These are phyloP conservation scores for Endoconidiophora polonica DNA, from an alignment of 2,329 filamentous ascomycete genomes.

Conservation along the genomic window DNA sequence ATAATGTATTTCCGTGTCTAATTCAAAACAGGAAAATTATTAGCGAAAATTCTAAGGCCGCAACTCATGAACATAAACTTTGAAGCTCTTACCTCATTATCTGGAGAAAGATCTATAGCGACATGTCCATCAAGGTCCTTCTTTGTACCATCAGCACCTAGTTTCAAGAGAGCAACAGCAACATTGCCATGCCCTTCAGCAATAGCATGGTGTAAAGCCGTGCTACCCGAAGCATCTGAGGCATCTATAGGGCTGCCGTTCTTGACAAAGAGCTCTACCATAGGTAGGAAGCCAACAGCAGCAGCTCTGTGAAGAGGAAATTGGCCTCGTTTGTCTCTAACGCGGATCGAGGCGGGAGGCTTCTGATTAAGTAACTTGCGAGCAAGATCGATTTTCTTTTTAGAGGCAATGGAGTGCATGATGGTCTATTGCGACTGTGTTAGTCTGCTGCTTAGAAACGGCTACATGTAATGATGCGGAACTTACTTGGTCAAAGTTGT, in stretches of 20 bases:
- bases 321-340: slow-evolving; percentile 77
- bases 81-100: slow-evolving; percentile 47
- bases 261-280: slow-evolving; percentile 64
- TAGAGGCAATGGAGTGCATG: slow-evolving; percentile 82
- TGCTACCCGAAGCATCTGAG: slow-evolving; percentile 67
- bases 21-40: neutral
- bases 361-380: slow-evolving; percentile 59
- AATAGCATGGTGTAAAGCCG: slow-evolving; percentile 75
- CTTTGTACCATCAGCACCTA: slow-evolving; percentile 68
- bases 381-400: slow-evolving; percentile 69
- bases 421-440: slow-evolving; percentile 43
- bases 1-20: slow-evolving; percentile 63
- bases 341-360: slow-evolving; percentile 52
- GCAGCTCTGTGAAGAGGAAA: slow-evolving; percentile 83
- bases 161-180: slow-evolving; percentile 65
- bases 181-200: slow-evolving; percentile 69
- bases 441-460: neutral
- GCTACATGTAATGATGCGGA: neutral
- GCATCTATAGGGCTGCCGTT: slow-evolving; percentile 68
- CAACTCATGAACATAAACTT: too few species aligned
- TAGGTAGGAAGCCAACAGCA: slow-evolving; percentile 74
- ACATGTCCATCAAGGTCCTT: slow-evolving; percentile 53
- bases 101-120: slow-evolving; percentile 70
- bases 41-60: neutral
- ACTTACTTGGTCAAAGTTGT: slow-evolving; percentile 46